Evolutionary conservation across 2,329 filamentous ascomycete species (phyloP).

Genomic region (Botrytis porri): DNA sequence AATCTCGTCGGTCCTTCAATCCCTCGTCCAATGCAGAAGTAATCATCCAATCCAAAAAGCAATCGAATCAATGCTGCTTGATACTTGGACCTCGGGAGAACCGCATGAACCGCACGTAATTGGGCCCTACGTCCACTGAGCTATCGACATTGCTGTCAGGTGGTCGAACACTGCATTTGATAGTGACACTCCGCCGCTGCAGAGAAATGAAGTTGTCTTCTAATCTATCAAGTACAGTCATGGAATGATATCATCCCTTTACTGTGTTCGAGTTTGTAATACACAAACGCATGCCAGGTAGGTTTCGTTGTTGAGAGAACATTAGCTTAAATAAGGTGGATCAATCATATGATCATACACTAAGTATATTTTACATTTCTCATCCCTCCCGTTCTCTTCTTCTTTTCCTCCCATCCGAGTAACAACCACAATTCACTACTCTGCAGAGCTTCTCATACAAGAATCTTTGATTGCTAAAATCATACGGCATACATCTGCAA

Average conservation of each 20-base stretch:
- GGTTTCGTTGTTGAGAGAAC: conserved; percentile 3
- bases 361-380: conserved; percentile 17
- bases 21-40: not conserved
- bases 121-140: not conserved
- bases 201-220: not conserved
- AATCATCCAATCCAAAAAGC: not conserved
- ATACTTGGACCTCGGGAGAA: not conserved
- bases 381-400: not conserved
- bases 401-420: not conserved
- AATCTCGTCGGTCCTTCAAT: not conserved
- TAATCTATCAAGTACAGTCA: not conserved
- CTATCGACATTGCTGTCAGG: not conserved
- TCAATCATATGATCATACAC: conserved; percentile 13
- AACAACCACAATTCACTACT: conserved; percentile 2
- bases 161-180: not conserved
- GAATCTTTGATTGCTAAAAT: conserved; percentile 18
- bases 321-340: not conserved
- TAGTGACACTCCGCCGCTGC: not conserved
- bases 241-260: conserved; percentile 2
- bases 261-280: not conserved
- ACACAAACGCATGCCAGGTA: not conserved
- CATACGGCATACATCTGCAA: conserved; percentile 6
- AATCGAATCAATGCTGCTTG: not conserved
- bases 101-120: not conserved
- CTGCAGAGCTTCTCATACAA: not conserved